Evolutionary conservation across 2,329 filamentous ascomycete genomes (phyloP).

Genomic region (Cercospora citrullina): DNA sequence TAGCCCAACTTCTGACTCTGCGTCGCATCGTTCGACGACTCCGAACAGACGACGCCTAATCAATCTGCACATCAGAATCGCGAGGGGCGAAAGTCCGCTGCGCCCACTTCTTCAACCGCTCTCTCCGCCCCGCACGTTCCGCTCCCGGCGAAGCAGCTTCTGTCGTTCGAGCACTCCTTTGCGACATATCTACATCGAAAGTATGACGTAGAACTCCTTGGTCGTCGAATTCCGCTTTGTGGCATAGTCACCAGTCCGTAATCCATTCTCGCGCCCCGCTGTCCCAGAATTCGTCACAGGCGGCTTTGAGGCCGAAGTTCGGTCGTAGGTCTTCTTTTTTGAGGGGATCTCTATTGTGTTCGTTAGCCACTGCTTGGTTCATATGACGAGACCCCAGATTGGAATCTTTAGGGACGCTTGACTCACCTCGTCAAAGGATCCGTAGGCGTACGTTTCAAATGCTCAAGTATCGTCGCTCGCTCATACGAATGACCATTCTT

Average conservation of each 20-base stretch:
- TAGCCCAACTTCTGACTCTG: not conserved
- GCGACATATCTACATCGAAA: not conserved
- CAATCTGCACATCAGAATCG: constrained; percentile 5
- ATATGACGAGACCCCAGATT: too few species aligned
- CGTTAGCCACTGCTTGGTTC: too few species aligned
- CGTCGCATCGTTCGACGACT: not conserved
- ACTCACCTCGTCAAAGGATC: constrained; percentile 74
- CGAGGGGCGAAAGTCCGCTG: constrained; percentile 4
- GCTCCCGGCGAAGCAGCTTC: not conserved
- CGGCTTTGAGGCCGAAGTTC: constrained; percentile 77
- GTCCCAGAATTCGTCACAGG: constrained; percentile 80
- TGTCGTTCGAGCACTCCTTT: not conserved
- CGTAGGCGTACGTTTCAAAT: constrained; percentile 70
- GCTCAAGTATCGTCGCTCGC: constrained; percentile 78
- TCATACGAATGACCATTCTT: constrained; percentile 91
- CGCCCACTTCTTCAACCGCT: constrained; percentile 12
- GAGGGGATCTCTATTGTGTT: constrained; percentile 50
- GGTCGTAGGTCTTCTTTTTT: constrained; percentile 69
- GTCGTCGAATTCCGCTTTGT: constrained; percentile 7
- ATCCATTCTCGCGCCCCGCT: constrained; percentile 86
- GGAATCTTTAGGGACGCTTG: not conserved
- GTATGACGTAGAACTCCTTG: constrained; percentile 6
- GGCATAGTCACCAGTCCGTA: constrained; percentile 31
- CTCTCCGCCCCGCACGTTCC: not conserved
- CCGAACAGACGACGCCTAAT: not conserved